Base-by-base conservation (phyloP, 2,329 filamentous ascomycete genomes). In the Trichoderma breve region DNA sequence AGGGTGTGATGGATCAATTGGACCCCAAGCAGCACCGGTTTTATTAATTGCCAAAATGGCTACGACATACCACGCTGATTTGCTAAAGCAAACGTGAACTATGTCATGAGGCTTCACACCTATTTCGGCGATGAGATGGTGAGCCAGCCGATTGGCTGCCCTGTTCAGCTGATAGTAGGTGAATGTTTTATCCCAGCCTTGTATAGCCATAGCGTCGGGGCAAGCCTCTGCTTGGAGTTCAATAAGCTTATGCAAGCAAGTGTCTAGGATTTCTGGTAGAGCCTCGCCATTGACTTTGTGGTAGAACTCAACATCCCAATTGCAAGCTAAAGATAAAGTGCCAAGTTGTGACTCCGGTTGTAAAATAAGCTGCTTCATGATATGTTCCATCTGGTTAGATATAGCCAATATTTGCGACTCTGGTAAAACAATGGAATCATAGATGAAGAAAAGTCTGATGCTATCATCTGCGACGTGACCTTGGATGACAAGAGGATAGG, bases 21-120 rank as follows among this genome's bases (percentile, higher is more conserved):
- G 70, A 3, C 43, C 32, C 32, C 32, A 67, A 24, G 55, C 63
- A 15, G 43, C 70, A 28, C 70, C 70, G 26, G 51, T 26, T 24
- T 71, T 66, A 9, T 30, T 58, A n/a, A 71, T 36, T 26, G 47
- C 70, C 7, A 71, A 30, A 4, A 67, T 67, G 7, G 63, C 62
- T 26, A 61, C 61, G 21, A 53, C 28, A 43, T 43, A 11, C 70
- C 70, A 71, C 2, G 36, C 43, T 3, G 70, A 71, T 28, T 71
- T 71, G 7, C 36, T 65, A 2, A 71, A 47, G 43, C 70, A 71
- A 18, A 71, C 60, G 3, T 39, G 60, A 15, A 62, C 34, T 3
- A 62, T 32, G 14, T 62, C 60, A 15, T 62, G 60, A 26, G 34
- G 34, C 4, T 26, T 36, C 3, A 62, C 32, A 9, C 60, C 32